Percentiles rank a stretch among this genome's conserved stretches.
These are phyloP conservation scores for Sugiyamaella smithiae DNA, from an alignment of 805 yeast genomes.

Conservation along the genomic window DNA sequence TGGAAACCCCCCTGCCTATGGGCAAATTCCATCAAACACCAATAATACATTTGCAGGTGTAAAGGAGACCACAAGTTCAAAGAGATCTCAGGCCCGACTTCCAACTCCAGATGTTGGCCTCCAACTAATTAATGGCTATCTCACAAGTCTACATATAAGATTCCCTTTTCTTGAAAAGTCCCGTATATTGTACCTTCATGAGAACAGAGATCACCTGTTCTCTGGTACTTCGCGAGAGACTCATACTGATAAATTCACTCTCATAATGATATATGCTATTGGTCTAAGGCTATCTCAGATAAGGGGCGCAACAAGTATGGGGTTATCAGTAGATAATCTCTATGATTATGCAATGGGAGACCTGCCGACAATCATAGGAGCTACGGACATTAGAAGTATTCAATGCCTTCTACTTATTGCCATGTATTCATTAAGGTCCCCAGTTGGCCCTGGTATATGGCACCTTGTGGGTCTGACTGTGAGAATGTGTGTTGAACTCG, in stretches of 20 bases:
- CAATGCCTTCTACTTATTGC: constrained; percentile 10
- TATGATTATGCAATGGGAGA: constrained; percentile 10
- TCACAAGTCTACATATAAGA: constrained; percentile 9
- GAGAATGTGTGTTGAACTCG: constrained; percentile 76
- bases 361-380: background rate
- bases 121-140: constrained; percentile 1
- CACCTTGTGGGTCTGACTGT: constrained; percentile 75
- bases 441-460: constrained; percentile 81
- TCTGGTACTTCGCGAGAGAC: background rate
- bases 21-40: background rate
- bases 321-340: constrained; percentile 4
- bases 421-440: constrained; percentile 7
- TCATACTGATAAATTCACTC: constrained; percentile 3
- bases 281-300: constrained; percentile 9
- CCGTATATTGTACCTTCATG: constrained; percentile 1
- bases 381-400: constrained; percentile 3
- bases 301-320: background rate
- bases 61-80: background rate
- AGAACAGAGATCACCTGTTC: background rate
- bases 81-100: background rate
- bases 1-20: background rate
- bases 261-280: constrained; percentile 13
- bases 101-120: constrained; percentile 7
- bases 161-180: constrained; percentile 9
- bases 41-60: too few species aligned